phyloP scores from a whole-genome alignment of 169 alveolate genomes.

The Plasmodium adleri region DNA sequence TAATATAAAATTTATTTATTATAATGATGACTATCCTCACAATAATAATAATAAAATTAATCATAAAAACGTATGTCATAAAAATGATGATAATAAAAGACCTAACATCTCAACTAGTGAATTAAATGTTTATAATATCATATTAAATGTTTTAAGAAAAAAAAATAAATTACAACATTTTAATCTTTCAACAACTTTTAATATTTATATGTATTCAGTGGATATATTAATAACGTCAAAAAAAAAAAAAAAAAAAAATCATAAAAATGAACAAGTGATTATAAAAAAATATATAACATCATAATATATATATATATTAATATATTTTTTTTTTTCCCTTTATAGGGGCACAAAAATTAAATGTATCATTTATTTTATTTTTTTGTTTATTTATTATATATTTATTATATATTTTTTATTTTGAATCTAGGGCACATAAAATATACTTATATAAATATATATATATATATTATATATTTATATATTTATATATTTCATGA shows the following conservation, averaged over 20 bases:
- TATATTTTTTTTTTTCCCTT: no score
- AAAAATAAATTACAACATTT: slow-evolving; percentile 1
- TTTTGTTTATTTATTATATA: no score
- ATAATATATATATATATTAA: not conserved
- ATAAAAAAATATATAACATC: not conserved
- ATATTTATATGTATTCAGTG: slow-evolving; percentile 34
- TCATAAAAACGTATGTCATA: no score
- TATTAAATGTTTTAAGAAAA: slow-evolving; percentile 23
- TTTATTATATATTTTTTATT: no score
- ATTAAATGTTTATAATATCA: slow-evolving; percentile 7
- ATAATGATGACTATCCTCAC: not conserved
- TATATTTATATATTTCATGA: no score
- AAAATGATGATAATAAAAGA: not conserved
- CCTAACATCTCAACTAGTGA: slow-evolving; percentile 61
- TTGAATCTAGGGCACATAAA: no score
- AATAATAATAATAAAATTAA: not conserved
- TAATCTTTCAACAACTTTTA: slow-evolving; percentile 8
- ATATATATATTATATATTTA: no score
- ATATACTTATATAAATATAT: no score
- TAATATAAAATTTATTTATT: slow-evolving; percentile 22
- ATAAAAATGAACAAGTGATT: not conserved
- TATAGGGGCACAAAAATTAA: no score
- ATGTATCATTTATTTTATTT: no score
- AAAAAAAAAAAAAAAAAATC: not conserved
- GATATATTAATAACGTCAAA: slow-evolving; percentile 16